Percentiles rank a stretch among this genome's conserved stretches.
Conservation (phyloP, 257 asterid species). For the Salvia miltiorrhiza region DNA sequence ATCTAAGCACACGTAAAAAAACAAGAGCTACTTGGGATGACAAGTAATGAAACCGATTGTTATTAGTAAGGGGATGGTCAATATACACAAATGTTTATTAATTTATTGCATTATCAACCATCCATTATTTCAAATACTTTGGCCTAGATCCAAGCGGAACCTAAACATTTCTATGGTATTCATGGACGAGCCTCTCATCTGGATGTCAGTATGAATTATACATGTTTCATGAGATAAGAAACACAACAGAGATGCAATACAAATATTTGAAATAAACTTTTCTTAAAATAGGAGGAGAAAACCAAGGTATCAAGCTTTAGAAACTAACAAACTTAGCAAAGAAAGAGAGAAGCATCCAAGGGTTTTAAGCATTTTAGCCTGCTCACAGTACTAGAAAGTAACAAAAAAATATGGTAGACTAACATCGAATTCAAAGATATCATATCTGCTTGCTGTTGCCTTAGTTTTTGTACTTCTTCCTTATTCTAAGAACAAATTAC, state of each 20-base stretch:
- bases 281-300: background rate
- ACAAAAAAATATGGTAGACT: slow-evolving; percentile 1
- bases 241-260: background rate
- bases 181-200: background rate
- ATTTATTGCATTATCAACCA: background rate
- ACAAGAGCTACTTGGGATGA: background rate
- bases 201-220: background rate
- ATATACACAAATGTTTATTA: background rate
- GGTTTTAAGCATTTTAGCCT: slow-evolving; percentile 8
- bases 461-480: background rate
- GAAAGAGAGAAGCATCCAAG: background rate
- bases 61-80: background rate
- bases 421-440: slow-evolving; percentile 2
- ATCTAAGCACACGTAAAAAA: background rate
- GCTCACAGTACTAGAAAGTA: background rate
- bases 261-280: background rate
- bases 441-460: background rate
- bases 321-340: background rate
- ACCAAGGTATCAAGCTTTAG: background rate
- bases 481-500: background rate
- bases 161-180: background rate
- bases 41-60: background rate
- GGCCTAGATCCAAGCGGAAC: background rate
- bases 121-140: background rate
- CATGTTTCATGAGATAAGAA: background rate